Base-by-base conservation (phyloP, 2,329 filamentous ascomycete genomes). In the Fusarium newnesense region DNA sequence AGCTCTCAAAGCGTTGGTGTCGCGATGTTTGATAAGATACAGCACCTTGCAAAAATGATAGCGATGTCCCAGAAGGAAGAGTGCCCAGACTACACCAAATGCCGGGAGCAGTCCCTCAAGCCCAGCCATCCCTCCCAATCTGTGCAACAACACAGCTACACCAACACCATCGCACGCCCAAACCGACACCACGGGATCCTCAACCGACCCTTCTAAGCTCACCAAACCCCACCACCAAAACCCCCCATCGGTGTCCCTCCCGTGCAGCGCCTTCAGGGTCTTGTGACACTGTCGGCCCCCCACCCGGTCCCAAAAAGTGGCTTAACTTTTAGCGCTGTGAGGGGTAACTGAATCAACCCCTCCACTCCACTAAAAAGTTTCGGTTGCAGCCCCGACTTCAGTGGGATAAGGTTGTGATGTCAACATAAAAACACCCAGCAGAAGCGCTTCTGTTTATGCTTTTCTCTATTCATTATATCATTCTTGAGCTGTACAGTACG, bases 371-470 rank as follows among this genome's bases (percentile, higher is more conserved):
- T 57, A 52, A 52, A 54, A 69, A 42, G 40, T 8, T 69, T 71
- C 71, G 71, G 66, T 43, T 19, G 24, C 15, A 18, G 56, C 34
- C 36, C 71, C 71, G 67, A 72, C 49, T 64, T 49, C 47, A 44
- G 47, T 10, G 26, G 50, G 39, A 53, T 26, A 37, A 28, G 46
- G 44, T 52, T 42, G 32, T 53, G 42, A 47, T 57, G 60, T 46
- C 49, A 77, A 50, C 40, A 59, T 59, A 59, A 66, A 76, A 64
- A 68, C 74, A 62, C 58, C 47, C 30, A 13, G 36, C 52, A 52
- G 60, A 59, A 73, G 60, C 50, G 24, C 54, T 28, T 61, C 37
- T 43, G 15, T 26, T 39, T 32, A 26, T 19, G 24, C 36, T 43
- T 15, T 34, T 36, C n/a, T 36, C 26, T 62, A 18, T 47, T 65